phyloP scores from a whole-genome alignment of 345 rosid genomes.

The Mallotus nudiflorus region DNA sequence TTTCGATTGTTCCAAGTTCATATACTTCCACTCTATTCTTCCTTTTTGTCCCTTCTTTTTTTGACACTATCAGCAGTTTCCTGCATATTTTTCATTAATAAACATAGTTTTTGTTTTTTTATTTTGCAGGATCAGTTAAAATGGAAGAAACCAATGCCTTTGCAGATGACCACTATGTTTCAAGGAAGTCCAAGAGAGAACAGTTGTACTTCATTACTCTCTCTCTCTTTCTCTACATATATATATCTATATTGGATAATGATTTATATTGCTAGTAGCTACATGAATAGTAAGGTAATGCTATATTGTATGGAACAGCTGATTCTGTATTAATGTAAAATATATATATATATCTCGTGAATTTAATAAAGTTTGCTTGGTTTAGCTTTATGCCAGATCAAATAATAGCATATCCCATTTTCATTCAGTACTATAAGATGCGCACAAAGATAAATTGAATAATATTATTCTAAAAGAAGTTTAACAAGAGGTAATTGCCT shows the following conservation, averaged over 20 bases:
- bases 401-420: neutral
- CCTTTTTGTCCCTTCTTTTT: neutral
- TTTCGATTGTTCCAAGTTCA: slow-evolving; percentile 65
- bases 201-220: neutral
- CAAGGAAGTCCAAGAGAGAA: neutral
- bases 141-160: neutral
- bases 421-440: too few species aligned
- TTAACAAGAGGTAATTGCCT: neutral
- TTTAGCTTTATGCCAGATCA: neutral
- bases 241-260: too few species aligned
- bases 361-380: neutral
- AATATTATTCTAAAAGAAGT: too few species aligned
- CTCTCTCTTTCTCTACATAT: too few species aligned
- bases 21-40: neutral
- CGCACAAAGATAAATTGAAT: too few species aligned
- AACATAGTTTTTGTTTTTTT: neutral
- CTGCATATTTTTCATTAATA: neutral
- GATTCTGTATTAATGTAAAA: neutral
- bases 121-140: slow-evolving; percentile 16
- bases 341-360: neutral
- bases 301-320: too few species aligned
- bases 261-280: too few species aligned
- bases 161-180: neutral
- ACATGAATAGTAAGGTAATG: too few species aligned
- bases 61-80: neutral